Evolutionary conservation across 257 asterid species (phyloP).

Genomic region (Apocynum venetum): DNA sequence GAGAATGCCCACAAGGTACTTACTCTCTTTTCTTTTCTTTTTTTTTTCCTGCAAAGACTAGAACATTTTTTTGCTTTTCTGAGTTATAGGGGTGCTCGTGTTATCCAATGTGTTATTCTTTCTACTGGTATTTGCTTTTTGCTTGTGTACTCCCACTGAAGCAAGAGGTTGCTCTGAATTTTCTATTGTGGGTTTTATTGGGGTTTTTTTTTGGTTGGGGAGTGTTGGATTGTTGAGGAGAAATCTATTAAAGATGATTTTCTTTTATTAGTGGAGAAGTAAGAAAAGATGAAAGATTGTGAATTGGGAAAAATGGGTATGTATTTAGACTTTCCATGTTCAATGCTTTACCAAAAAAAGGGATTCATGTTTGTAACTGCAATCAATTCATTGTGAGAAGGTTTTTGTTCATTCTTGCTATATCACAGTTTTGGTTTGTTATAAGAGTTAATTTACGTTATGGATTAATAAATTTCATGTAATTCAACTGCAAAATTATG

Average conservation of each 20-base stretch:
- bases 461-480: not conserved
- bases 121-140: not conserved
- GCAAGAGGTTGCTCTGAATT: not conserved
- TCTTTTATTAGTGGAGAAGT: not conserved
- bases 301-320: not conserved
- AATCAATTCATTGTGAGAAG: not conserved
- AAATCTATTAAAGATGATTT: not conserved
- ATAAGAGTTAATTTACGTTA: not conserved
- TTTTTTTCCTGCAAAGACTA: not conserved
- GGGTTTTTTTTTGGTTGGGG: not conserved
- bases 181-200: not conserved
- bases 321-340: not conserved
- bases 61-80: not conserved
- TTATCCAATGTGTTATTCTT: not conserved
- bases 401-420: not conserved
- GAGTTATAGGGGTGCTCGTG: not conserved
- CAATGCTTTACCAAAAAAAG: not conserved
- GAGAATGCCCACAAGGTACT: conserved; percentile 1
- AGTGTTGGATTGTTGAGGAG: not conserved
- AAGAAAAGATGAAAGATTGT: not conserved
- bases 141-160: not conserved
- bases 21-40: not conserved
- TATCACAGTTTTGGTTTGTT: not conserved
- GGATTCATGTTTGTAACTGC: not conserved
- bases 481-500: not conserved